These are phyloP conservation scores for Bryoerythrophyllum caledonicum DNA, from an alignment of 225 moss, liverwort and hornwort genomes.

Conservation along the genomic window DNA sequence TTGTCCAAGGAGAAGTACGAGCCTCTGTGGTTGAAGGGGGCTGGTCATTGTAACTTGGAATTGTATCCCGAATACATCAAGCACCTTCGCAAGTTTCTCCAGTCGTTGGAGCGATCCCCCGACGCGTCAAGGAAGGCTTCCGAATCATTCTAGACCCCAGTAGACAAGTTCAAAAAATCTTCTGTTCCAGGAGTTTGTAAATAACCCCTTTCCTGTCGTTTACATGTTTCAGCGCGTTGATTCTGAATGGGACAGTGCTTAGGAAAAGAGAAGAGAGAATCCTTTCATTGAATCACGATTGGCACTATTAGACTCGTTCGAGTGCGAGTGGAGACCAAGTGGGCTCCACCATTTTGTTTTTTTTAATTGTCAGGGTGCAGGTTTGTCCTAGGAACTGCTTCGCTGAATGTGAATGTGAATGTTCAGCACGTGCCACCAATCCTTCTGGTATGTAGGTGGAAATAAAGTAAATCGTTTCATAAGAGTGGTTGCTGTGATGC, in stretches of 20 bases:
- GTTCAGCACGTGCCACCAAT: slow-evolving; percentile 31
- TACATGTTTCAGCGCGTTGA: slow-evolving; percentile 42
- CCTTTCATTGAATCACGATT: slow-evolving; percentile 35
- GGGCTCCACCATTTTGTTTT: slow-evolving; percentile 11
- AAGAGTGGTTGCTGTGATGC: background rate
- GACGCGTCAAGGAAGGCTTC: slow-evolving; percentile 41
- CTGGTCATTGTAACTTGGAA: slow-evolving; percentile 99
- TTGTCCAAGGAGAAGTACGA: slow-evolving; percentile 89
- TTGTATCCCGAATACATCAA: slow-evolving; percentile 96
- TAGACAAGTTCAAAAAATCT: slow-evolving; percentile 32
- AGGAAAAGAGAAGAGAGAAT: slow-evolving; percentile 28
- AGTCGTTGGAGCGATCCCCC: slow-evolving; percentile 50
- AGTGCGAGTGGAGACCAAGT: slow-evolving; percentile 23
- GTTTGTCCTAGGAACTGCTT: slow-evolving; percentile 31
- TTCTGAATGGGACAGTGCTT: slow-evolving; percentile 32
- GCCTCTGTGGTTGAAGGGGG: slow-evolving; percentile 96
- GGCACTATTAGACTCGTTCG: background rate
- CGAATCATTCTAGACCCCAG: slow-evolving; percentile 27
- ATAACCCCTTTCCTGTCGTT: slow-evolving; percentile 44
- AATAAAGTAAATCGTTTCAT: slow-evolving; percentile 39
- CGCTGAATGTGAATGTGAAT: slow-evolving; percentile 44
- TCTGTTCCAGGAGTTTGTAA: slow-evolving; percentile 53
- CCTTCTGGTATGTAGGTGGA: slow-evolving; percentile 36
- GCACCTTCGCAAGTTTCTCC: slow-evolving; percentile 92
- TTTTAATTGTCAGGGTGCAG: slow-evolving; percentile 25